Percentiles rank a stretch among this genome's conserved stretches.
phyloP scores from a whole-genome alignment of 805 yeast genomes.

The Yamadazyma olivae region DNA sequence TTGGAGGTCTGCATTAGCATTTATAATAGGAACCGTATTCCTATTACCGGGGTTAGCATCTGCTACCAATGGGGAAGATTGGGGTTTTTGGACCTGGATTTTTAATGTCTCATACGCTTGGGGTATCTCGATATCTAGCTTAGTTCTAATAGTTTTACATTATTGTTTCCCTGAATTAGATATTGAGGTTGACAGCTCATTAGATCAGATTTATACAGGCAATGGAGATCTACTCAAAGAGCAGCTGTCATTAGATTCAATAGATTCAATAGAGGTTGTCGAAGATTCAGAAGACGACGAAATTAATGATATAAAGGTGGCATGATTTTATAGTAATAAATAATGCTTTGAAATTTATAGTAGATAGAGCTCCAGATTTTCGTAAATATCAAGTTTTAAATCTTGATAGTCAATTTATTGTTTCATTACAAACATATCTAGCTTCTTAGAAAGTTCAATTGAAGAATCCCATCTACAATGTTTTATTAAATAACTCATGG shows the following conservation, averaged over 20 bases:
- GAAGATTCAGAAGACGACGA: no score
- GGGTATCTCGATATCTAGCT: conserved; percentile 12
- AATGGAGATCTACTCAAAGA: conserved; percentile 8
- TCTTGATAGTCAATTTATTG: no score
- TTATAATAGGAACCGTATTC: conserved; percentile 16
- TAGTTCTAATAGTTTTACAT: conserved; percentile 4
- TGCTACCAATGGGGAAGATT: conserved; percentile 7
- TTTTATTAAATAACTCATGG: neutral
- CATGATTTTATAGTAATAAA: no score
- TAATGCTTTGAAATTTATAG: no score
- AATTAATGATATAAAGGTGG: no score
- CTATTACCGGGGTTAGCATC: conserved; percentile 20
- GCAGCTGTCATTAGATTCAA: no score
- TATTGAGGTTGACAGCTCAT: conserved; percentile 10
- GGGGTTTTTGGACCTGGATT: conserved; percentile 15
- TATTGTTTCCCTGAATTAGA: conserved; percentile 12
- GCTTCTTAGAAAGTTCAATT: neutral
- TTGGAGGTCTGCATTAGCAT: conserved; percentile 21
- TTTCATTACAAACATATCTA: no score
- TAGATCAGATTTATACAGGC: conserved; percentile 15
- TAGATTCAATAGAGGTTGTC: no score
- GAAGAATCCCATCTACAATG: neutral
- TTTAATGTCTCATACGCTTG: conserved; percentile 14
- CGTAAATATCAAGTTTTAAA: no score
- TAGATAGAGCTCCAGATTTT: no score